Base-by-base conservation (phyloP, 2,329 filamentous ascomycete genomes). In the Chrysoporthe deuterocubensis region DNA sequence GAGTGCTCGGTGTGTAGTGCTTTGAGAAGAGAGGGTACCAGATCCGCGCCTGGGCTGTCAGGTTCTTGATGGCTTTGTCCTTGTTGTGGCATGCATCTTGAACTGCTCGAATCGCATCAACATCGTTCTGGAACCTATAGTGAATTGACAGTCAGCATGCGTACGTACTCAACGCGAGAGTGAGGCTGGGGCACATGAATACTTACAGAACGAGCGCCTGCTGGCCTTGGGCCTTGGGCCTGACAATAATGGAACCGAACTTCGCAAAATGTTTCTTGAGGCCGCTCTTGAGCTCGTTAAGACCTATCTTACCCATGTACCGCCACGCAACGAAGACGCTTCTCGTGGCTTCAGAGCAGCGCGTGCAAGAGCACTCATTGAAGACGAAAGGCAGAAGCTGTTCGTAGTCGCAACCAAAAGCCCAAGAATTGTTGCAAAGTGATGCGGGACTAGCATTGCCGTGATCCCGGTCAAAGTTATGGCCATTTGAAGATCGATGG, bases 11-110 rank as follows among this genome's bases (percentile, higher is more conserved):
- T 32, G 34, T 58, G 26, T 62, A 67, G 57, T 69, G 67, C 37
- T 64, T 69, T n/a, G 67, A 69, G 50, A 32, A 67, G 14, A 44
- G 46, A 46, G 67, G 61, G 56, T 69, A 69, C 67, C 67, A 69
- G 26, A 67, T 18, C 7, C n/a, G 46, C 18, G 26, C 26, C 5
- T 18, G 21, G 1, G 9, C 32, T 9, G 18, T 21, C 32, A 68
- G 9, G 21, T 44, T 48, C n/a, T 50, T 50, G 42, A 68, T 66
- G 8, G 40, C 14, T 40, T 21, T 62, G 14, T 54, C 42, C 43
- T 40, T 16, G 4, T 62, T 34, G 5, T 21, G 21, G 21, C n/a
- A 44, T 32, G 48, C 40, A 46, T 48, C 54, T 44, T 57, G 56
- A 16, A 69, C 34, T 2, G 64, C 64, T n/a, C 54, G 54, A n/a